phyloP scores from a whole-genome alignment of 352 stramenopile species.

The Globisporangium cystogenes region DNA sequence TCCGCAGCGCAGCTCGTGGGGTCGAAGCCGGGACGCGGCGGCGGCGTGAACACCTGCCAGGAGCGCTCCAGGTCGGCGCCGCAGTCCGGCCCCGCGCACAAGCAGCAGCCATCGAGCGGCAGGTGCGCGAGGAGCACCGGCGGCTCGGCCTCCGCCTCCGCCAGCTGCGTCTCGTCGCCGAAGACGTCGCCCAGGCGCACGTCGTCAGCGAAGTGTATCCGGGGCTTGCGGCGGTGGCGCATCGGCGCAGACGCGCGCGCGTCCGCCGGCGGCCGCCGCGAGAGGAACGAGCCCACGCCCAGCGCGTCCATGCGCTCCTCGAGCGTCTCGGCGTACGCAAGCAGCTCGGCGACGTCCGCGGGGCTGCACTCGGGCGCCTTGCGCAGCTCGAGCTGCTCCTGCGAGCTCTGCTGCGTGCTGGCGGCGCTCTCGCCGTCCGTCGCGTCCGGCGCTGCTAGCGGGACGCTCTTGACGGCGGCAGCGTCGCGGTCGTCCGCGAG shows the following conservation, averaged over 20 bases:
- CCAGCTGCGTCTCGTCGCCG: conserved; percentile 6
- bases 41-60: conserved; percentile 12
- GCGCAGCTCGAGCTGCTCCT: background rate
- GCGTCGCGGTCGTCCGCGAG: conserved; percentile 4
- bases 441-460: background rate
- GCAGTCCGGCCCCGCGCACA: conserved; percentile 4
- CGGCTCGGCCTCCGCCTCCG: background rate
- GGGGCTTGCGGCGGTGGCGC: conserved; percentile 8
- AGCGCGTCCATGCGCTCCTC: conserved; percentile 13
- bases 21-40: conserved; percentile 7
- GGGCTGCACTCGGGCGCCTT: conserved; percentile 10
- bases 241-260: background rate
- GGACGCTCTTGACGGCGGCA: background rate
- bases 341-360: conserved; percentile 7
- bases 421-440: background rate
- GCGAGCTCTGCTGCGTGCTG: conserved; percentile 5
- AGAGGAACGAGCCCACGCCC: conserved; percentile 8
- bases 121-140: conserved; percentile 4
- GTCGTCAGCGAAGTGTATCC: conserved; percentile 9
- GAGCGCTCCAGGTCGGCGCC: conserved; percentile 3
- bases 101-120: conserved; percentile 5
- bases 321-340: conserved; percentile 12
- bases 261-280: background rate
- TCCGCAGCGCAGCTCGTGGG: conserved; percentile 5
- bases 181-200: conserved; percentile 5